Evolutionary conservation across 108 stramenopile species (phyloP).

Genomic region (Cyclostephanos tholiformis): DNA sequence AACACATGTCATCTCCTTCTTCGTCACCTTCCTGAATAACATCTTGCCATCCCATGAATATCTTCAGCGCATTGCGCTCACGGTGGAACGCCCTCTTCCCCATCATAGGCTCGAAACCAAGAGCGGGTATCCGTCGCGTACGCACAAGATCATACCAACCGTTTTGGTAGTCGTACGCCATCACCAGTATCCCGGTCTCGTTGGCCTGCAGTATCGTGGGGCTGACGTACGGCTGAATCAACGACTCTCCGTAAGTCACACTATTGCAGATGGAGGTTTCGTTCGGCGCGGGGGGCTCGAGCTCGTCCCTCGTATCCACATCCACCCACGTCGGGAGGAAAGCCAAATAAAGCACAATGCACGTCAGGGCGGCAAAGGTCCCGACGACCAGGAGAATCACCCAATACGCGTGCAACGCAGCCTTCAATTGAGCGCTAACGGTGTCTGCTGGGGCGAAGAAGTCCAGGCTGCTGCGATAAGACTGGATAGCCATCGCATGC

Average conservation of each 20-base stretch:
- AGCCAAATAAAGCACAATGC: slow-evolving; percentile 60
- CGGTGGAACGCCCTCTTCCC: slow-evolving; percentile 52
- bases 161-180: slow-evolving; percentile 44
- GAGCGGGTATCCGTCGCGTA: slow-evolving; percentile 59
- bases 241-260: slow-evolving; percentile 68
- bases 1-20: slow-evolving; percentile 23
- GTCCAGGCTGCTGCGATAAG: slow-evolving; percentile 70
- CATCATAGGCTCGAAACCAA: slow-evolving; percentile 86
- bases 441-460: slow-evolving; percentile 53
- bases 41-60: slow-evolving; percentile 28
- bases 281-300: slow-evolving; percentile 73
- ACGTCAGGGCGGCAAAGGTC: slow-evolving; percentile 64
- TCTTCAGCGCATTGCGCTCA: slow-evolving; percentile 61
- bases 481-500: slow-evolving; percentile 79
- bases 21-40: slow-evolving; percentile 42
- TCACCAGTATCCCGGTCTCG: slow-evolving; percentile 67
- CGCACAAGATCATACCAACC: slow-evolving; percentile 55
- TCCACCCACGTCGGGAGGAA: slow-evolving; percentile 73
- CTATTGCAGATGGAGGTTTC: slow-evolving; percentile 66
- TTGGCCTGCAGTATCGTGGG: slow-evolving; percentile 81
- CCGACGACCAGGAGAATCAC: slow-evolving; percentile 54
- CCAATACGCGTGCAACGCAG: slow-evolving; percentile 67
- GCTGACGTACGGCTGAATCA: slow-evolving; percentile 70
- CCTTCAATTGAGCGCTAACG: slow-evolving; percentile 47
- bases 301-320: slow-evolving; percentile 52